Percentiles rank a stretch among this genome's conserved stretches.
Conservation (phyloP, 768 basidiomycete genomes). For the Neoboletus subvelutipes region DNA sequence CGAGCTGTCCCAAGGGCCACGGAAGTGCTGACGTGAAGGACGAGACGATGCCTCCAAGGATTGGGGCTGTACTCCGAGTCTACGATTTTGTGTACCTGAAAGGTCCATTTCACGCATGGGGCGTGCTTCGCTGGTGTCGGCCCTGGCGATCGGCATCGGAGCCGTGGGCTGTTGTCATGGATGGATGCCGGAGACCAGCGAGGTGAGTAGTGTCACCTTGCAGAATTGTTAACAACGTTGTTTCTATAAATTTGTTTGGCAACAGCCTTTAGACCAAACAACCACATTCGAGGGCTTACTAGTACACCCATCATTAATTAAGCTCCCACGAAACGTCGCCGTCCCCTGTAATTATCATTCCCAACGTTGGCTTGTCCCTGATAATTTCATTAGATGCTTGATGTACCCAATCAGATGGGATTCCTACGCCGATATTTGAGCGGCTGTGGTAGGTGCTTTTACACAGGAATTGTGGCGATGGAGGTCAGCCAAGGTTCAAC, state of each 20-base stretch:
- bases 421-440: not conserved
- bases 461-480: not conserved
- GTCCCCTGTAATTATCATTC: not conserved
- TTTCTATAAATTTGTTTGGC: slow-evolving; percentile 8
- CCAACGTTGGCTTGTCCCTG: not conserved
- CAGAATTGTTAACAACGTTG: too few species aligned
- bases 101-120: slow-evolving; percentile 39
- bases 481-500: not conserved
- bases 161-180: too few species aligned
- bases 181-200: too few species aligned
- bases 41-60: slow-evolving; percentile 73
- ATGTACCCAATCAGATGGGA: not conserved
- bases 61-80: slow-evolving; percentile 71
- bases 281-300: too few species aligned
- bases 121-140: too few species aligned
- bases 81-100: slow-evolving; percentile 55
- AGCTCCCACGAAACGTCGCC: not conserved
- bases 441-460: not conserved
- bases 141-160: too few species aligned
- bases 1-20: not conserved
- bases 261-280: slow-evolving; percentile 3
- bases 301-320: too few species aligned
- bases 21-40: not conserved
- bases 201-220: too few species aligned
- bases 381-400: not conserved